Conservation (phyloP, 345 rosid genomes). For the Eucalyptus leucophloia region DNA sequence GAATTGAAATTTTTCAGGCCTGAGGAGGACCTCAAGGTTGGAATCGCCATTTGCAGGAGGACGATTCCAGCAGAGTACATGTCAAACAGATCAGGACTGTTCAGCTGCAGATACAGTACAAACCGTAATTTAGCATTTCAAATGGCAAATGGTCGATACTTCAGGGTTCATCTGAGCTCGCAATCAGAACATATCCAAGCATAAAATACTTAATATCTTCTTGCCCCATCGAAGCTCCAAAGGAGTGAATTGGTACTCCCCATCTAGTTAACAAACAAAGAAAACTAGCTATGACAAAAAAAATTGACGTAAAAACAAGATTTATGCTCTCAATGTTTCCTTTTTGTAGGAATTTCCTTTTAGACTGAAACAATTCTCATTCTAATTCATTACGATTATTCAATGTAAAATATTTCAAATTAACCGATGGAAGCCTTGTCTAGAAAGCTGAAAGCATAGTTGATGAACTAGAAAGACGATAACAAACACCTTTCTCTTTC, state of each 20-base stretch:
- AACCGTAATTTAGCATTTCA: background rate
- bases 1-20: constrained; percentile 75
- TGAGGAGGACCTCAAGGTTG: constrained; percentile 48
- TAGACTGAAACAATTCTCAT: background rate
- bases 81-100: constrained; percentile 93
- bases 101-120: constrained; percentile 40
- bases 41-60: constrained; percentile 91
- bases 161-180: background rate
- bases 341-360: background rate
- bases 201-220: background rate
- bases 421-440: background rate
- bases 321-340: background rate
- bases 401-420: background rate
- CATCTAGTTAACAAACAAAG: background rate
- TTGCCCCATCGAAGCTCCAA: background rate
- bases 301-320: background rate
- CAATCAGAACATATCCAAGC: background rate
- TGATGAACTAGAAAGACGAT: background rate
- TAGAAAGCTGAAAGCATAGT: background rate
- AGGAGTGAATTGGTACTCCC: background rate
- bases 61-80: constrained; percentile 86
- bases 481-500: background rate
- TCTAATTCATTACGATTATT: background rate
- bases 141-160: background rate
- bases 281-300: background rate